Conservation (phyloP, 1,284 basidiomycete genomes). For the Ustilago curta region DNA sequence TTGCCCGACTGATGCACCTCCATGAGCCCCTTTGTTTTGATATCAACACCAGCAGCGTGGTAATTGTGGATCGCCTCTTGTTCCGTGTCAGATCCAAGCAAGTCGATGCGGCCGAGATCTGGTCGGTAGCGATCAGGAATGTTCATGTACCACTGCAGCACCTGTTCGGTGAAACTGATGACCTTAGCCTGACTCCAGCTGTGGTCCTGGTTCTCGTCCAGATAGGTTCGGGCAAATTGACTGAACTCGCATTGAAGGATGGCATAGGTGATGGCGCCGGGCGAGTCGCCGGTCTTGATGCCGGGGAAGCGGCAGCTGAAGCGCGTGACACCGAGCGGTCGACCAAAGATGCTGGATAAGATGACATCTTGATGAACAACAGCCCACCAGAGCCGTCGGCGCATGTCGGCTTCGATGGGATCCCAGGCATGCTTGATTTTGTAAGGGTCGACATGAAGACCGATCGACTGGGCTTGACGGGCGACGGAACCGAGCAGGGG, state of each 20-base stretch:
- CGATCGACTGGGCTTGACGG: slow-evolving; percentile 50
- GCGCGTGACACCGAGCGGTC: slow-evolving; percentile 42
- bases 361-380: slow-evolving; percentile 48
- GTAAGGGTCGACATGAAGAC: slow-evolving; percentile 45
- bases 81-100: slow-evolving; percentile 22
- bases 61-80: slow-evolving; percentile 33
- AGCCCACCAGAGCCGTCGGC: slow-evolving; percentile 50
- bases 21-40: slow-evolving; percentile 46
- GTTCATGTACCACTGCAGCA: slow-evolving; percentile 43
- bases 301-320: slow-evolving; percentile 40
- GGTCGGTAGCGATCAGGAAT: slow-evolving; percentile 38
- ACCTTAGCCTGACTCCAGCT: slow-evolving; percentile 39
- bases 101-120: slow-evolving; percentile 32
- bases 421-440: slow-evolving; percentile 39
- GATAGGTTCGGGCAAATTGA: slow-evolving; percentile 26
- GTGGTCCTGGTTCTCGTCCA: slow-evolving; percentile 47
- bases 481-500: slow-evolving; percentile 45
- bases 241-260: slow-evolving; percentile 44
- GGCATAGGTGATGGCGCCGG: slow-evolving; percentile 20
- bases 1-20: slow-evolving; percentile 45
- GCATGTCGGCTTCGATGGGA: slow-evolving; percentile 36
- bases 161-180: slow-evolving; percentile 33
- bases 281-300: neutral
- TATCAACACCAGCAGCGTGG: slow-evolving; percentile 32
- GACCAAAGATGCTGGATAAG: slow-evolving; percentile 47